phyloP scores from a whole-genome alignment of 1,284 basidiomycete genomes.

The Trichosporon asahii region DNA sequence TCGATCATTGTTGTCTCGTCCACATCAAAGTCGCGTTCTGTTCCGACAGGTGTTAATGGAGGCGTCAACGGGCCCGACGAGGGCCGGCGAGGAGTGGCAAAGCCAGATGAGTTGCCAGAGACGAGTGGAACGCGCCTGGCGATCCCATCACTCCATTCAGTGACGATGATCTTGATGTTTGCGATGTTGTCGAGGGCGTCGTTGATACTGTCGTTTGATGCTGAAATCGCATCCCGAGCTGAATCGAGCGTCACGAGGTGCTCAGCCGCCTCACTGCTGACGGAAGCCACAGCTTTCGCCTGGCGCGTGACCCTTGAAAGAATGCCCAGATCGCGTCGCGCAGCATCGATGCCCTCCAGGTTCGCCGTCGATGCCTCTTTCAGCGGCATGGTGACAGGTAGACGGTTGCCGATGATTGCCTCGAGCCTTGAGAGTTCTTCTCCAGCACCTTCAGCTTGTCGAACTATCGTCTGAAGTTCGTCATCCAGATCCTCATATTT shows the following conservation, averaged over 20 bases:
- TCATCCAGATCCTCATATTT: background rate
- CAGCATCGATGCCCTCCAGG: background rate
- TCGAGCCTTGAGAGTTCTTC: background rate
- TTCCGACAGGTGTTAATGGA: constrained; percentile 19
- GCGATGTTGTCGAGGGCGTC: background rate
- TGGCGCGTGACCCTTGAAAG: constrained; percentile 21
- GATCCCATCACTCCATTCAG: constrained; percentile 18
- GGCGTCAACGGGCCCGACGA: constrained; percentile 20
- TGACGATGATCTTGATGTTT: constrained; percentile 4
- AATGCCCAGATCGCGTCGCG: constrained; percentile 13
- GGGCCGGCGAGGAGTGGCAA: background rate
- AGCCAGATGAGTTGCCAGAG: background rate
- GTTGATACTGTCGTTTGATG: background rate
- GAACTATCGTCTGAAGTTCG: constrained; percentile 1
- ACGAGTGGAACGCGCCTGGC: constrained; percentile 15
- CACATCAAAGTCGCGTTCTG: background rate
- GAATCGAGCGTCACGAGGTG: constrained; percentile 29
- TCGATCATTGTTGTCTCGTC: constrained; percentile 53
- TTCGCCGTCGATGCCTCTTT: background rate
- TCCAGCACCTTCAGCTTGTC: background rate
- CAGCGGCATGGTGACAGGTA: background rate
- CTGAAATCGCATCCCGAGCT: constrained; percentile 21
- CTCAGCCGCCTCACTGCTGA: constrained; percentile 23
- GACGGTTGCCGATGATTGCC: background rate
- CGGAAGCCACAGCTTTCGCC: constrained; percentile 12